These are phyloP conservation scores for Zea luxurians DNA, from an alignment of 176 grass and related monocot species.

Conservation along the genomic window DNA sequence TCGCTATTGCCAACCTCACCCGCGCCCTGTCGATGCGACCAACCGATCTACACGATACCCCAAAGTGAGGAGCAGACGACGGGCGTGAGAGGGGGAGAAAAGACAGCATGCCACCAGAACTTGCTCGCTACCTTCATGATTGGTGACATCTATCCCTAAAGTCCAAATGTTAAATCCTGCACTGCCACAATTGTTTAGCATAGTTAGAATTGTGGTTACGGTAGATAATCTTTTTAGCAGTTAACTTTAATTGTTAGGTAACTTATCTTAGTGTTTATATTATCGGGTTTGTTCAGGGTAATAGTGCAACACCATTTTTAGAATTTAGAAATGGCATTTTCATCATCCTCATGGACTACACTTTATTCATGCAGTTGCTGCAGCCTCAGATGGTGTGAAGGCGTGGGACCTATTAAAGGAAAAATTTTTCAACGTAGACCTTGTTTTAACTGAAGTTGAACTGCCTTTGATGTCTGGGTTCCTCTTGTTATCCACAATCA, in stretches of 20 bases:
- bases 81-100: too few species aligned
- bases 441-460: slow-evolving; percentile 94
- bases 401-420: slow-evolving; percentile 85
- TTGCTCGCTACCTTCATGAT: background rate
- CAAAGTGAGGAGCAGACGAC: too few species aligned
- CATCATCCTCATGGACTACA: background rate
- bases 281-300: background rate
- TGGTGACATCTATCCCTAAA: background rate
- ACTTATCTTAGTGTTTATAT: background rate
- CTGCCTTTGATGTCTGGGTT: slow-evolving; percentile 90
- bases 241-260: background rate
- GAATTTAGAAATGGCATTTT: too few species aligned
- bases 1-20: too few species aligned
- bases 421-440: slow-evolving; percentile 82
- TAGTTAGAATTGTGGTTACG: background rate
- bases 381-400: slow-evolving; percentile 75
- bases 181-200: background rate
- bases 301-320: background rate
- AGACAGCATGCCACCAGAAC: too few species aligned
- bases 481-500: slow-evolving; percentile 82
- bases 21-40: too few species aligned
- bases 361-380: slow-evolving; percentile 54
- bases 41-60: too few species aligned
- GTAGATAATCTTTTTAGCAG: background rate
- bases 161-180: background rate